Conservation (phyloP, 2,329 filamentous ascomycete species). For the Pseudocercospora vitis region DNA sequence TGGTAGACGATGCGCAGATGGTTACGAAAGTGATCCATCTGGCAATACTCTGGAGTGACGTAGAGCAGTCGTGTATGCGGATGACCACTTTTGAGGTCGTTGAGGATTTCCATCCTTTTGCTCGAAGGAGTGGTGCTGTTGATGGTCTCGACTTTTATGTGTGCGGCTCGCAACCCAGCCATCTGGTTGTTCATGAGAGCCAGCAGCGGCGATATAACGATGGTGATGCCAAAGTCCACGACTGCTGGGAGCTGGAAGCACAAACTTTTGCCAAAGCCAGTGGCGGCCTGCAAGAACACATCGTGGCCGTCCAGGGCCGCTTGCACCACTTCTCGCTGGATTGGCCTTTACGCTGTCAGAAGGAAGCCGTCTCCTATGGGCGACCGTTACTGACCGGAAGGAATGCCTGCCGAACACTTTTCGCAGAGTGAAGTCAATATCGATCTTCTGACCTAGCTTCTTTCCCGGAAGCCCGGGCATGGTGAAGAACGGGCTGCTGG, state of each 20-base stretch:
- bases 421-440: slow-evolving; percentile 41
- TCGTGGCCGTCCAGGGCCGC: slow-evolving; percentile 80
- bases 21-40: slow-evolving; percentile 72
- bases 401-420: slow-evolving; percentile 38
- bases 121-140: slow-evolving; percentile 74
- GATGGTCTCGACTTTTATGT: slow-evolving; percentile 78
- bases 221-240: slow-evolving; percentile 82
- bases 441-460: slow-evolving; percentile 34
- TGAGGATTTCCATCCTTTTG: slow-evolving; percentile 68
- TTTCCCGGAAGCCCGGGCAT: slow-evolving; percentile 31
- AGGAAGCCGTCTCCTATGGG: background rate
- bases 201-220: slow-evolving; percentile 85
- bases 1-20: slow-evolving; percentile 70
- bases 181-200: slow-evolving; percentile 97
- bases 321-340: slow-evolving; percentile 83
- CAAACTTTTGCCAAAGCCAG: slow-evolving; percentile 87
- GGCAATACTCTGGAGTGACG: slow-evolving; percentile 88
- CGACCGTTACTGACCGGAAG: slow-evolving; percentile 33
- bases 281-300: slow-evolving; percentile 90
- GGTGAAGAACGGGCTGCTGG: background rate
- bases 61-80: slow-evolving; percentile 82
- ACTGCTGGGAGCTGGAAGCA: slow-evolving; percentile 92
- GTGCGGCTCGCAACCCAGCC: slow-evolving; percentile 69
- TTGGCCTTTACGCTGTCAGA: slow-evolving; percentile 56
- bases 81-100: slow-evolving; percentile 84